Base-by-base conservation (phyloP, 1,284 basidiomycete genomes). In the Papiliotrema flavescens region DNA sequence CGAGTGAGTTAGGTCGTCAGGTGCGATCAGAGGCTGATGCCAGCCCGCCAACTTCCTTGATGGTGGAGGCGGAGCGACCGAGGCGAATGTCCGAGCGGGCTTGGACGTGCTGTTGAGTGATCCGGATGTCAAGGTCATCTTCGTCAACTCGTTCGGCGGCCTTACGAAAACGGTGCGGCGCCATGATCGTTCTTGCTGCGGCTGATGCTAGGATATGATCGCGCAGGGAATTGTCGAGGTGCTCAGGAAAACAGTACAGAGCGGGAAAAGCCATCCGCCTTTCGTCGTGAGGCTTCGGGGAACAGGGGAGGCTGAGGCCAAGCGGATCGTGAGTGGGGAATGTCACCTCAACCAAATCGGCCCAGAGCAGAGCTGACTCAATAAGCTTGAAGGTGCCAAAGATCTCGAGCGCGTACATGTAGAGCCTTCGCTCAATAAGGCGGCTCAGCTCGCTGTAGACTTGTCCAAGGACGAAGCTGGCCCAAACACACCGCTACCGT, bases 51-150 rank as follows among this genome's bases (percentile, higher is more conserved):
- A 65, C 56, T 65, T 65, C 51, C 62, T 65, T 14, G 64, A 65
- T 52, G 64, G 64, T 17, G 64, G 64, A 36, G 64, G 64, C n/a
- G 64, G 64, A n/a, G 64, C 64, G 3, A 65, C 60, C 2, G 55
- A 54, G 36, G 62, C 54, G 36, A 65, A 65, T 49, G 62, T 63
- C 36, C 50, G 46, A 13, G 62, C 64, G 1, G 64, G 62, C 9
- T 45, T 65, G 53, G 57, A 55, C 47, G 46, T 61, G 11, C 32
- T 65, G 19, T 45, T 63, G 42, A 35, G 37, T 4, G 64, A 65
- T 55, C 28, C 36, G 7, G 64, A 57, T 52, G 62, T 59, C 22
- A 46, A 60, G 15, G 62, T 63, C 51, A 53, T 62, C 41, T 65
- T 65, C 37, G 45, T 65, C 53, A 65, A 65, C 54, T 62, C 62